Base-by-base conservation (phyloP, 2,329 filamentous ascomycete genomes). In the Calonectria multiphialidica region DNA sequence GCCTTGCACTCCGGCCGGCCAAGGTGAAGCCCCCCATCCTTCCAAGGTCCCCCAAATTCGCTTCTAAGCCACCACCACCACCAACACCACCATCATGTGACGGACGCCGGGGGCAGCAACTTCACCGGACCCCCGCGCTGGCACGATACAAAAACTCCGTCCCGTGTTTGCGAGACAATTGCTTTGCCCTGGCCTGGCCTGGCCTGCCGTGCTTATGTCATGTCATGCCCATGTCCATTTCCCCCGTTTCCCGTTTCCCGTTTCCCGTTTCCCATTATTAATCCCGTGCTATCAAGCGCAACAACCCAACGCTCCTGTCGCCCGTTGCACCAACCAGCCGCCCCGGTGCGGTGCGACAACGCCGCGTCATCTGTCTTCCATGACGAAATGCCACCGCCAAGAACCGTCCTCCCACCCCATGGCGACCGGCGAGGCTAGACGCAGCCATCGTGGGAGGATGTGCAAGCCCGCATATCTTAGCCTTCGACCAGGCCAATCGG, bases 1-100 rank as follows among this genome's bases (percentile, higher is more conserved):
- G 76, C 77, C 77, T 77, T 72, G 18, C 68, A 65, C 30, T 45
- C 42, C 33, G 28, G 53, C n/a, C 9, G 35, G 53, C 33, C n/a
- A 37, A 40, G 53, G 53, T 57, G 53, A 59, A 30, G 12, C 30
- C 16, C 50, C 50, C 7, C n/a, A n/a, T n/a, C 37, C 37, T 12
- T 28, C 21, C 47, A 30, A 30, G 28, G 28, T 8, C 28, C 28
- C 28, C 8, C n/a, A n/a, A n/a, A n/a, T n/a, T n/a, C n/a, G n/a
- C n/a, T 35, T 57, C 53, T 57, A 40, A 57, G 53, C 53, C 53
- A 57, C 53, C 53, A 40, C 53, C 53, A 37, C 28, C 28, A 23
- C 40, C 53, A 40, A 40, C 40, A 33, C 53, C 53, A 59, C 53
- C 53, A 40, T 33, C 53, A 40, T 37, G 8, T 16, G n/a, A 37